These are phyloP conservation scores for Laetiporus sulphureus DNA, from an alignment of 1,284 basidiomycete genomes.

Conservation along the genomic window DNA sequence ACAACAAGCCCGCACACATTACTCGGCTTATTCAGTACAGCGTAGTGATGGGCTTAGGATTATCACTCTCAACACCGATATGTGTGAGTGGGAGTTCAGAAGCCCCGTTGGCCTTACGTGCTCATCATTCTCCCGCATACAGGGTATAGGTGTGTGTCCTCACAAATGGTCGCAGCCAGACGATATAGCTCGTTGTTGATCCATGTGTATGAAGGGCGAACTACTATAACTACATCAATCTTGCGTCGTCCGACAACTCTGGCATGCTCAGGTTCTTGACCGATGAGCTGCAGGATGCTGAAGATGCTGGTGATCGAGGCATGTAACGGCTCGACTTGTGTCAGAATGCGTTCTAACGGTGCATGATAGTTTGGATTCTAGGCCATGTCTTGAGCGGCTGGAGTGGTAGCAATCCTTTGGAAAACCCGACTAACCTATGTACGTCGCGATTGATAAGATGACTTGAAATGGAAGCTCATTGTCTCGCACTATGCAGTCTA, in stretches of 20 bases:
- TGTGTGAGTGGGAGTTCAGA: conserved; percentile 62
- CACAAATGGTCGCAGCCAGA: too few relatives aligned
- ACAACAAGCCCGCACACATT: conserved; percentile 58
- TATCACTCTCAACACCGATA: conserved; percentile 73
- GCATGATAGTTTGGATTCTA: conserved; percentile 62
- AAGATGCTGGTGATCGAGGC: conserved; percentile 66
- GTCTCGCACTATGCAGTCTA: conserved; percentile 53
- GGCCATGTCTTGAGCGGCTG: conserved; percentile 76
- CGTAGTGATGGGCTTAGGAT: conserved; percentile 63
- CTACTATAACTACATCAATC: conserved; percentile 74
- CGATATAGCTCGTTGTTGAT: too few relatives aligned
- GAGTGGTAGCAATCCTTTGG: conserved; percentile 61
- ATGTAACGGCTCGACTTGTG: background rate
- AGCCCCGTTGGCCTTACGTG: too few relatives aligned
- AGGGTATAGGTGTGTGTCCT: conserved; percentile 46
- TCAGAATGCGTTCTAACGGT: background rate
- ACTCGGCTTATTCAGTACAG: conserved; percentile 69
- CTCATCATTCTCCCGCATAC: too few relatives aligned
- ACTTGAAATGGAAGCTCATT: too few relatives aligned
- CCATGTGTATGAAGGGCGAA: conserved; percentile 42
- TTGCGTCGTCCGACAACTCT: conserved; percentile 61
- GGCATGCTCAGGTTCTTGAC: conserved; percentile 77
- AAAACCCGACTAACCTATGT: conserved; percentile 64
- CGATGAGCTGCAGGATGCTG: conserved; percentile 73
- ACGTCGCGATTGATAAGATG: too few relatives aligned